Percentiles rank a stretch among this genome's conserved stretches.
Conservation (phyloP, 2,329 filamentous ascomycete species). For the Coccinonectria pachysandricola region DNA sequence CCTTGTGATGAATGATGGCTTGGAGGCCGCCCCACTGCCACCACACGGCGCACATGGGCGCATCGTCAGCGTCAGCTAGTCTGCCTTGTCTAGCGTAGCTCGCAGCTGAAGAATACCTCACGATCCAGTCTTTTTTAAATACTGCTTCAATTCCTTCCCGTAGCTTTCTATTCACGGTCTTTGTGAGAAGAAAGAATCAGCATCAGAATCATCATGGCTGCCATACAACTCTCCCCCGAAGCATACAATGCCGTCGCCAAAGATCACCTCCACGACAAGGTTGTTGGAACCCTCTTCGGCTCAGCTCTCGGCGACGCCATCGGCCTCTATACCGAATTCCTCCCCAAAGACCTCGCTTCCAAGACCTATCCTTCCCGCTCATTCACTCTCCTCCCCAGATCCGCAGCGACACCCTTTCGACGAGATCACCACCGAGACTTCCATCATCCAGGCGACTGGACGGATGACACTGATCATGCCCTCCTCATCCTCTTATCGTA, state of each 20-base stretch:
- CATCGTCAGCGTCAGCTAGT: no score
- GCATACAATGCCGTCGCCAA: constrained; percentile 9
- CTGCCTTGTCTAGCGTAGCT: no score
- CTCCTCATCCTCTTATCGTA: constrained; percentile 38
- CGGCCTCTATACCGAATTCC: constrained; percentile 44
- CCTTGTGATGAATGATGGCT: no score
- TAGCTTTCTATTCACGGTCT: no score
- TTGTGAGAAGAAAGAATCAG: no score
- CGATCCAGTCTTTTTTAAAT: no score
- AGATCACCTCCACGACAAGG: constrained; percentile 24
- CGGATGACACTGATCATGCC: constrained; percentile 45
- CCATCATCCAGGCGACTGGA: constrained; percentile 35
- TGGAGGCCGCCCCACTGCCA: no score
- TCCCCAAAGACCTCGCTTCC: constrained; percentile 25
- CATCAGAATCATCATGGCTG: constrained; percentile 6
- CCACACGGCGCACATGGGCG: no score
- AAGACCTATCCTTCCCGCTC: constrained; percentile 26
- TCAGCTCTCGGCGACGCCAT: constrained; percentile 44
- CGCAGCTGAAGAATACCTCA: no score
- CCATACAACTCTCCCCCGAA: constrained; percentile 8
- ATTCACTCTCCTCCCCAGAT: constrained; percentile 29
- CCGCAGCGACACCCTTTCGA: constrained; percentile 29
- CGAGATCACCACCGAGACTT: constrained; percentile 35
- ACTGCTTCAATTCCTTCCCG: no score
- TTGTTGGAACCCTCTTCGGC: constrained; percentile 36